A percentile compares a stretch with the other conserved stretches of the same genome.
These are phyloP conservation scores for Xylariaceae sp. DNA, from an alignment of 2,329 filamentous ascomycete genomes.

Conservation along the genomic window DNA sequence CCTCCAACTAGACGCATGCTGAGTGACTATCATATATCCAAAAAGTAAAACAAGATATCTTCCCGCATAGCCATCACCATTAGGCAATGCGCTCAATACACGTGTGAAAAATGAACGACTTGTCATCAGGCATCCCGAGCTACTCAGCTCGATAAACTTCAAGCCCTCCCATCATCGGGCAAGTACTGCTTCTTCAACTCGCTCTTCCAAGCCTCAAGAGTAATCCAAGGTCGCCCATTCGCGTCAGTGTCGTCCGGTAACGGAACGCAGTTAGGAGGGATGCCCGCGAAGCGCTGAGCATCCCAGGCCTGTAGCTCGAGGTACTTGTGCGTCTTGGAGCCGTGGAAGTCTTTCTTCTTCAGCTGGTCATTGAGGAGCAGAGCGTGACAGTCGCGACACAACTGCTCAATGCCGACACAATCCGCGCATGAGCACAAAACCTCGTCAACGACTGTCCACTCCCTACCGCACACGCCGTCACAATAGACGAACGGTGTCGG, in stretches of 20 bases:
- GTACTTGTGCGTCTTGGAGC: slow-evolving; percentile 24
- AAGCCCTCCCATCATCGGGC: background rate
- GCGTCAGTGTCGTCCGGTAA: slow-evolving; percentile 17
- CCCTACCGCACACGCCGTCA: slow-evolving; percentile 23
- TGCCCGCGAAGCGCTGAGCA: slow-evolving; percentile 13
- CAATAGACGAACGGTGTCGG: slow-evolving; percentile 23
- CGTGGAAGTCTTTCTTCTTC: slow-evolving; percentile 16
- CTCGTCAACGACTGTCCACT: slow-evolving; percentile 24
- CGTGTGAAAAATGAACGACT: background rate
- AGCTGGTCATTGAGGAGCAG: slow-evolving; percentile 19
- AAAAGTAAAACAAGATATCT: too few species aligned
- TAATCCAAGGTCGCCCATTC: slow-evolving; percentile 25
- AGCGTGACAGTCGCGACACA: slow-evolving; percentile 22
- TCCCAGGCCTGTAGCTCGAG: slow-evolving; percentile 24
- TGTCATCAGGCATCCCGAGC: background rate
- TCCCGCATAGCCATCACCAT: too few species aligned
- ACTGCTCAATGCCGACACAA: slow-evolving; percentile 22
- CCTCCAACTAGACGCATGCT: too few species aligned
- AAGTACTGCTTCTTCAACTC: slow-evolving; percentile 23
- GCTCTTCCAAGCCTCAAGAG: slow-evolving; percentile 26
- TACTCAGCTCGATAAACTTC: background rate
- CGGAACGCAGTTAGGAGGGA: slow-evolving; percentile 23
- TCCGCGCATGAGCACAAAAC: slow-evolving; percentile 27
- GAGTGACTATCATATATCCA: too few species aligned
- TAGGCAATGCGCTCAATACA: too few species aligned